phyloP scores from a whole-genome alignment of 768 basidiomycete genomes.

The Piloderma croceum region DNA sequence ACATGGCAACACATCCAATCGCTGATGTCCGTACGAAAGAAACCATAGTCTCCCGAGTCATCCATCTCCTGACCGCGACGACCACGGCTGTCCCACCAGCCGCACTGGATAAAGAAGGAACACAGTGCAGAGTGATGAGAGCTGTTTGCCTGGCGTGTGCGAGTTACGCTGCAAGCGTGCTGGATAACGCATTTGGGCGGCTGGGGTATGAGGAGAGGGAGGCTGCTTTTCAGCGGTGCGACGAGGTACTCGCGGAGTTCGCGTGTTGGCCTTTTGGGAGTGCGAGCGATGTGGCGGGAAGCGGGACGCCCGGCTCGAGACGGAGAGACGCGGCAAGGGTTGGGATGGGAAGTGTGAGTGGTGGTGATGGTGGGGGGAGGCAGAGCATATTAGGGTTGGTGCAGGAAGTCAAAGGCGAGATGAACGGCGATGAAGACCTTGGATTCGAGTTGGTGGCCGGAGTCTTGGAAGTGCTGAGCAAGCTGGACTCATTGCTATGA shows the following conservation, averaged over 20 bases:
- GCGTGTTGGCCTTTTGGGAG: slow-evolving; percentile 82
- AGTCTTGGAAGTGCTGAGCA: slow-evolving; percentile 87
- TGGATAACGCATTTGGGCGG: slow-evolving; percentile 89
- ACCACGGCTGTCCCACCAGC: slow-evolving; percentile 73
- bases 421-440: slow-evolving; percentile 65
- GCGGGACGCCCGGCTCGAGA: slow-evolving; percentile 19
- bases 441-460: slow-evolving; percentile 89
- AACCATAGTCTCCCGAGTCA: slow-evolving; percentile 67
- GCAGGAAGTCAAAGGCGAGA: slow-evolving; percentile 68
- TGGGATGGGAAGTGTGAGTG: slow-evolving; percentile 48
- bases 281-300: slow-evolving; percentile 11
- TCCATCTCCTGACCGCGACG: slow-evolving; percentile 73
- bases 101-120: slow-evolving; percentile 72
- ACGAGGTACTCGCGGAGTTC: slow-evolving; percentile 92
- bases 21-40: slow-evolving; percentile 91
- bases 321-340: slow-evolving; percentile 40
- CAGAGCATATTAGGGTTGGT: slow-evolving; percentile 73
- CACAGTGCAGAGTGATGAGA: slow-evolving; percentile 73
- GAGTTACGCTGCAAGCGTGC: slow-evolving; percentile 89
- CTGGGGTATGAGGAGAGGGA: slow-evolving; percentile 92
- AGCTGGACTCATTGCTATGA: slow-evolving; percentile 82
- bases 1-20: slow-evolving; percentile 99
- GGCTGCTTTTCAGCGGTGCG: slow-evolving; percentile 86
- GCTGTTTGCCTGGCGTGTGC: slow-evolving; percentile 86
- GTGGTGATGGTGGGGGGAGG: slow-evolving; percentile 43